Base-by-base conservation (phyloP, 108 stramenopile species). In the Cylindrotheca closterium region DNA sequence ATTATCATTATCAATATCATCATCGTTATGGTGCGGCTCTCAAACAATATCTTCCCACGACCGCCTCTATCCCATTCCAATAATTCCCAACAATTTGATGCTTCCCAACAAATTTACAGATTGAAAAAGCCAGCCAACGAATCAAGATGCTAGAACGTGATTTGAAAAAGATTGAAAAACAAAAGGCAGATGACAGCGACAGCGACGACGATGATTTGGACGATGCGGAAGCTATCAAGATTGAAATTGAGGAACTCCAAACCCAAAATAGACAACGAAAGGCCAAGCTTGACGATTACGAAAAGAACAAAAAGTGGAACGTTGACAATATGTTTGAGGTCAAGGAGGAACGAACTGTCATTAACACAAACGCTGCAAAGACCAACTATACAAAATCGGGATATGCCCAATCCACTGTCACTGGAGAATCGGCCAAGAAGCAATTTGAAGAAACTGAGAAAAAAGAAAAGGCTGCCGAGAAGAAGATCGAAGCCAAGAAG, bases 291-390 rank as follows among this genome's bases (percentile, higher is more conserved):
- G 93, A 94, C 30, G 78, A 92, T 23, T 96, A 96, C 63, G 96
- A 97, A 81, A 93, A 95, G 73, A 91, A 96, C 69, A 95, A 95
- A 75, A 97, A 94, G 75, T 96, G 95, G 96, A 98, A 97, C 68
- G 92, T 96, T 18, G 98, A 98, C 61, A 98, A 98, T 72, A 94
- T 98, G 78, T 94, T 92, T 75, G 74, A 89, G 67, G 92, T 97
- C 27, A 87, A 80, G 57, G 94, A 96, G 63, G 96, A 98, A 68
- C 66, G 92, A 54, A 97, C 98, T 25, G 85, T 96, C 71, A 82
- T 98, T 18, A 97, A 94, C 74, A 59, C 78, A 32, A 74, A 77
- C 51, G 93, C 82, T 45, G 86, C 51, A 23, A 85, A 90, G 56
- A 61, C 54, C 27, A 87, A 82, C 45, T 89, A 87, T 63, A 78